phyloP scores from a whole-genome alignment of 2,329 filamentous ascomycete species.

The Chalaropsis thielavioides region DNA sequence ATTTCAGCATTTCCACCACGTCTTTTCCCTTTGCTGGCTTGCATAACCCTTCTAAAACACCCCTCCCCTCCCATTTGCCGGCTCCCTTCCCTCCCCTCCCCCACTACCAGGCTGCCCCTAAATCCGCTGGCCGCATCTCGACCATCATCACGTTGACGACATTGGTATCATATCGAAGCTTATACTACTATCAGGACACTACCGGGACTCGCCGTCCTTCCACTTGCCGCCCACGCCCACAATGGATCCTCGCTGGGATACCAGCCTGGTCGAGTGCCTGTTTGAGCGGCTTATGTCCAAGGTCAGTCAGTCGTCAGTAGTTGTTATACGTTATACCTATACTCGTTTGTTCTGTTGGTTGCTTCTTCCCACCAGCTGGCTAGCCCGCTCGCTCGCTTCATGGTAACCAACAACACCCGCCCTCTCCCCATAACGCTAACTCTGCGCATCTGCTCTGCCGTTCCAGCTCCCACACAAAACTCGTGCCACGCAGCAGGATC shows the following conservation, averaged over 20 bases:
- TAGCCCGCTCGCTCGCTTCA: neutral
- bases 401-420: neutral
- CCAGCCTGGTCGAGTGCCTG: constrained; percentile 41
- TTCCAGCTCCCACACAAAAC: constrained; percentile 47
- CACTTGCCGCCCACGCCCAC: constrained; percentile 2
- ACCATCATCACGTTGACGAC: neutral
- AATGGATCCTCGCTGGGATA: constrained; percentile 29
- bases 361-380: neutral
- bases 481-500: constrained; percentile 40
- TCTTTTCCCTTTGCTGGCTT: neutral
- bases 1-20: neutral
- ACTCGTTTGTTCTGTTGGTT: neutral
- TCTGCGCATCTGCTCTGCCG: neutral
- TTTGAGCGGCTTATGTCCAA: constrained; percentile 45
- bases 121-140: neutral
- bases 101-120: constrained; percentile 1
- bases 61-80: neutral
- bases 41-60: constrained; percentile 3
- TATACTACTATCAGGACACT: neutral
- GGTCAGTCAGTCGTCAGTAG: constrained; percentile 28
- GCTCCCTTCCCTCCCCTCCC: neutral
- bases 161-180: neutral
- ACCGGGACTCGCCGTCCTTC: neutral
- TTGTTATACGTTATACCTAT: no score
- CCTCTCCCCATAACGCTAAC: neutral